Conservation (phyloP, 768 basidiomycete species). For the Boletus pseudopeckii region DNA sequence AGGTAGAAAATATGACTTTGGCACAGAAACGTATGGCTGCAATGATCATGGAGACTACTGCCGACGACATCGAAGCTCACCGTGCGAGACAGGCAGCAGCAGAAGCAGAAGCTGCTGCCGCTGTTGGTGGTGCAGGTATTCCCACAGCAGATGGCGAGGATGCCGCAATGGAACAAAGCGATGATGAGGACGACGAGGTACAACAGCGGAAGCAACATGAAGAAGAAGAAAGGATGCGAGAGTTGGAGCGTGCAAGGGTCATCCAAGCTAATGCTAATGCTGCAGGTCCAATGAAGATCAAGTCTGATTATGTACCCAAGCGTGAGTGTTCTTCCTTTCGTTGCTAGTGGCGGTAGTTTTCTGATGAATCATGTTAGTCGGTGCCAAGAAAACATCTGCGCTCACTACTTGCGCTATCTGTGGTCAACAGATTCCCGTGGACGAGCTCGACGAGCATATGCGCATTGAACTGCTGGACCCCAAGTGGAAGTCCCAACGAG, state of each 20-base stretch:
- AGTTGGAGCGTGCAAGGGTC: constrained; percentile 73
- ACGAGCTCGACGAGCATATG: constrained; percentile 96
- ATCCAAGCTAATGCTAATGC: constrained; percentile 78
- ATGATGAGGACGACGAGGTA: constrained; percentile 73
- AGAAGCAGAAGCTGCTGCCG: constrained; percentile 78
- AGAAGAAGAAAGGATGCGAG: constrained; percentile 66
- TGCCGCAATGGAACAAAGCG: constrained; percentile 76
- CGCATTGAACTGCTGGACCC: constrained; percentile 97
- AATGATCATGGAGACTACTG: constrained; percentile 96
- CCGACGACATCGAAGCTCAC: constrained; percentile 80
- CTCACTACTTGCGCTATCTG: constrained; percentile 91
- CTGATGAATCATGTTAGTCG: constrained; percentile 45
- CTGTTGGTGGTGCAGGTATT: constrained; percentile 62
- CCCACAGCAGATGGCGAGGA: constrained; percentile 48
- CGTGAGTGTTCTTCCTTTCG: constrained; percentile 46
- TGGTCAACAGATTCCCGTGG: constrained; percentile 93
- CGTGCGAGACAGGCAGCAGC: constrained; percentile 80
- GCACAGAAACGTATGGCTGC: constrained; percentile 98
- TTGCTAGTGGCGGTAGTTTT: neutral
- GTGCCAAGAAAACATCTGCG: constrained; percentile 55
- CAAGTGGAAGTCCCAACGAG: constrained; percentile 95
- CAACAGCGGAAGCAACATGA: constrained; percentile 55
- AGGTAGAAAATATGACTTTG: constrained; percentile 94
- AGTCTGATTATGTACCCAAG: constrained; percentile 94
- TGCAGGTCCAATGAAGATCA: constrained; percentile 86